These are phyloP conservation scores for Trichoderma atrobrunneum DNA, from an alignment of 2,329 filamentous ascomycete genomes.

Conservation along the genomic window DNA sequence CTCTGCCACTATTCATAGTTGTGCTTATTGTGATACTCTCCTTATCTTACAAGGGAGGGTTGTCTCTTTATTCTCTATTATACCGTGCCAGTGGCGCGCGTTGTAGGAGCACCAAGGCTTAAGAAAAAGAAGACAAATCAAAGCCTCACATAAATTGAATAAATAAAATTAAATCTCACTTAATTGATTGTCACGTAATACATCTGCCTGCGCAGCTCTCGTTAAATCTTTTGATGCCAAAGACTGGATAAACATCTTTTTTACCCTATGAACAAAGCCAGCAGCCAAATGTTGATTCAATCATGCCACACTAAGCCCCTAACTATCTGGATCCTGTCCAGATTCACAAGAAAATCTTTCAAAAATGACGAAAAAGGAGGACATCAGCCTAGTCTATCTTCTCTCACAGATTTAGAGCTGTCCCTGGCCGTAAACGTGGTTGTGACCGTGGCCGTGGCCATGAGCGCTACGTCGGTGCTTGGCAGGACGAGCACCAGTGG, in stretches of 20 bases:
- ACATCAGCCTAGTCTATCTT: conserved; percentile 14
- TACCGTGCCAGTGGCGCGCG: background rate
- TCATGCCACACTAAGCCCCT: conserved; percentile 31
- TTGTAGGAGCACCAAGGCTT: background rate
- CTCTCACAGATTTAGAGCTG: conserved; percentile 25
- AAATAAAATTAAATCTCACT: conserved; percentile 14
- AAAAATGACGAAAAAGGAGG: conserved; percentile 18
- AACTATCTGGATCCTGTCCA: conserved; percentile 38
- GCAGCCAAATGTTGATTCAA: conserved; percentile 36
- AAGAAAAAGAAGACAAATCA: background rate
- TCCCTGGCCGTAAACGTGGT: conserved; percentile 39
- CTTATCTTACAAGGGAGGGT: background rate
- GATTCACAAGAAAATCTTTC: conserved; percentile 26
- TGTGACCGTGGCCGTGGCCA: conserved; percentile 34
- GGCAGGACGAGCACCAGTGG: conserved; percentile 24
- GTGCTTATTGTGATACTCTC: background rate
- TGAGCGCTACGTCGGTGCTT: conserved; percentile 37
- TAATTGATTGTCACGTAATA: conserved; percentile 21
- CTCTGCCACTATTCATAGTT: background rate
- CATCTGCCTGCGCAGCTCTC: conserved; percentile 30
- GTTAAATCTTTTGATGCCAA: conserved; percentile 35
- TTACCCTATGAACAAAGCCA: conserved; percentile 34
- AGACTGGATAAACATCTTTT: conserved; percentile 30
- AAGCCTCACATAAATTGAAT: background rate
- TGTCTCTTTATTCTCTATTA: background rate